Percentiles rank a stretch among this genome's conserved stretches.
Evolutionary conservation across 2,329 filamentous ascomycete genomes (phyloP).

Genomic region (Orbilia blumenaviensis): DNA sequence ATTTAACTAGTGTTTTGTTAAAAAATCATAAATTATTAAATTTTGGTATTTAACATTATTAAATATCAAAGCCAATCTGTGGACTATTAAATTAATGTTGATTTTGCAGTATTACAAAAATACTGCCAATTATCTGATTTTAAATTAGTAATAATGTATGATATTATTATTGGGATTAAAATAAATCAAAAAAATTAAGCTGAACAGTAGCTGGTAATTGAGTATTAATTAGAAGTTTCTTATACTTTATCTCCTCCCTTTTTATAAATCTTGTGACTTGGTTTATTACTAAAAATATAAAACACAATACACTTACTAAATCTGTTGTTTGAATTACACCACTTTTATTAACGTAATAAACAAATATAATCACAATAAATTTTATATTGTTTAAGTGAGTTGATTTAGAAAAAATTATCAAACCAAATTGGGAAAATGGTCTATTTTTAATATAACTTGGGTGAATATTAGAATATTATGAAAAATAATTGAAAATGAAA

Average conservation of each 20-base stretch:
- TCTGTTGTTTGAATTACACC: neutral
- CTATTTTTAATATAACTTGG: neutral
- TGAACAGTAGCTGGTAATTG: neutral
- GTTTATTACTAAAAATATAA: neutral
- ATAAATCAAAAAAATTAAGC: neutral
- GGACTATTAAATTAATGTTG: neutral
- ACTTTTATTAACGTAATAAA: neutral
- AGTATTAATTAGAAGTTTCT: conserved; percentile 7
- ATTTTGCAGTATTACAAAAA: neutral
- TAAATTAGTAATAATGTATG: neutral
- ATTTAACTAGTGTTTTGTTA: neutral
- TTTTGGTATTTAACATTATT: neutral
- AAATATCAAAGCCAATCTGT: neutral
- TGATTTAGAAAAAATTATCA: neutral
- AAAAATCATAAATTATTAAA: neutral
- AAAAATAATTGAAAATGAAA: neutral
- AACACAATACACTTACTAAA: neutral
- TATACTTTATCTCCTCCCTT: neutral
- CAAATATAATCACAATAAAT: neutral
- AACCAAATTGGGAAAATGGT: neutral
- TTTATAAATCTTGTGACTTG: neutral
- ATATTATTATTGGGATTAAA: neutral
- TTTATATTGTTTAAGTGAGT: neutral
- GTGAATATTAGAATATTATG: neutral
- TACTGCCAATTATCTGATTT: neutral